Evolutionary conservation across 768 basidiomycete genomes (phyloP).

Genomic region (Mycena metata): DNA sequence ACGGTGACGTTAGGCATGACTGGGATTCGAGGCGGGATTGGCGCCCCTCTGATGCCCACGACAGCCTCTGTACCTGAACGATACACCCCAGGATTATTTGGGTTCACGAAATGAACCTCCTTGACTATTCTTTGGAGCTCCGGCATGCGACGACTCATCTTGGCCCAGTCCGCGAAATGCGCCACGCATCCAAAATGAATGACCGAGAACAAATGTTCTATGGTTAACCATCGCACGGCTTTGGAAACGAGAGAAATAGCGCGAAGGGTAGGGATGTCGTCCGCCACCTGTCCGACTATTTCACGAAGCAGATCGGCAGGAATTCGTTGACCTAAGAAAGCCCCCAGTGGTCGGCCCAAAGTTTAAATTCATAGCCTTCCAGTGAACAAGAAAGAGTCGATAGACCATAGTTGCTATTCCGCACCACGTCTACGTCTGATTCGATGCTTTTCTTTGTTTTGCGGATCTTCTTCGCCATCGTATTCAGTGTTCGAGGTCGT

Average conservation of each 20-base stretch:
- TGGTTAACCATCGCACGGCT: slow-evolving; percentile 17
- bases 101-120: slow-evolving; percentile 18
- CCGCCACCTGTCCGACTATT: no score
- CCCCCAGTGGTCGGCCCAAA: no score
- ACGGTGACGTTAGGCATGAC: slow-evolving; percentile 24
- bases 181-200: slow-evolving; percentile 22
- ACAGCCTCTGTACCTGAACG: background rate
- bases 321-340: no score
- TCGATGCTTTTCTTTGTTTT: no score
- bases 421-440: no score
- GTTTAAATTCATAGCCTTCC: no score
- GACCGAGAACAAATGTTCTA: slow-evolving; percentile 17
- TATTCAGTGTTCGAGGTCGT: no score
- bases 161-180: slow-evolving; percentile 16
- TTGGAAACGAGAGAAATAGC: slow-evolving; percentile 23
- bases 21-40: background rate
- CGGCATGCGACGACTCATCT: slow-evolving; percentile 22
- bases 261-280: slow-evolving; percentile 19
- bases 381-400: no score
- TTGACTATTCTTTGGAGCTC: background rate
- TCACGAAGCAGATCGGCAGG: slow-evolving; percentile 9
- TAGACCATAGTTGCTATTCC: no score
- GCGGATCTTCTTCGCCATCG: no score
- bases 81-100: background rate
- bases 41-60: background rate